phyloP scores from a whole-genome alignment of 768 basidiomycete genomes.

The Boletus huronensis region DNA sequence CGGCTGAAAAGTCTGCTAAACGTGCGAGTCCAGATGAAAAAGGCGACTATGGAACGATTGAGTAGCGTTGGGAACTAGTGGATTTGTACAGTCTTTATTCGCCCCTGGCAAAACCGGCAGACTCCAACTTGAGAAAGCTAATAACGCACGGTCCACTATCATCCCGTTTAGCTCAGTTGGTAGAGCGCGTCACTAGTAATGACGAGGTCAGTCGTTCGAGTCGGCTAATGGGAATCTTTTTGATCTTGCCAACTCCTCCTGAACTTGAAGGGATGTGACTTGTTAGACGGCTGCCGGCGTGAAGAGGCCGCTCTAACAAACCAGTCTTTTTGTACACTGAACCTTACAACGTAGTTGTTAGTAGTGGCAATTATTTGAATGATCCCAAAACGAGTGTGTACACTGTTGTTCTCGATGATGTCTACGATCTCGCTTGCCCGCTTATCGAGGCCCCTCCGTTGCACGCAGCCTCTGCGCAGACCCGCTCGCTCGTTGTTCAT shows the following conservation, averaged over 20 bases:
- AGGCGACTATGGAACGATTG: slow-evolving; percentile 23
- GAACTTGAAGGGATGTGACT: neutral
- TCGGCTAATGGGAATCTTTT: slow-evolving; percentile 46
- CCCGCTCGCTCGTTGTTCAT: neutral
- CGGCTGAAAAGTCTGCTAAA: neutral
- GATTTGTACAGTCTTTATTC: neutral
- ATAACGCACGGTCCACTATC: neutral
- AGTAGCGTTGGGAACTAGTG: slow-evolving; percentile 19
- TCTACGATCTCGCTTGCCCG: slow-evolving; percentile 1
- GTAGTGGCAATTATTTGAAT: neutral
- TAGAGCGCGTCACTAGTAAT: slow-evolving; percentile 73
- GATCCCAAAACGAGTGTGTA: slow-evolving; percentile 7
- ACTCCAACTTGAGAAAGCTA: neutral
- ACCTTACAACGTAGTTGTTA: neutral
- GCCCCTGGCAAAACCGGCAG: neutral
- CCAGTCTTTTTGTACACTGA: neutral
- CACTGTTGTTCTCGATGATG: slow-evolving; percentile 10
- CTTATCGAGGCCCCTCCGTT: slow-evolving; percentile 8
- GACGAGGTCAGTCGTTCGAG: slow-evolving; percentile 67
- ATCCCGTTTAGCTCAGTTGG: slow-evolving; percentile 41
- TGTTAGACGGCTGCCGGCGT: neutral
- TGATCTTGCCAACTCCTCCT: neutral
- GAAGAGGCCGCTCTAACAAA: neutral
- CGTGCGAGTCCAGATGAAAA: slow-evolving; percentile 27
- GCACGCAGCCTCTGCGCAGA: neutral